Evolutionary conservation across 257 asterid genomes (phyloP), one percentile per base, ranked within the genome.

Genomic region (Parsonsia alboflavescens): DNA sequence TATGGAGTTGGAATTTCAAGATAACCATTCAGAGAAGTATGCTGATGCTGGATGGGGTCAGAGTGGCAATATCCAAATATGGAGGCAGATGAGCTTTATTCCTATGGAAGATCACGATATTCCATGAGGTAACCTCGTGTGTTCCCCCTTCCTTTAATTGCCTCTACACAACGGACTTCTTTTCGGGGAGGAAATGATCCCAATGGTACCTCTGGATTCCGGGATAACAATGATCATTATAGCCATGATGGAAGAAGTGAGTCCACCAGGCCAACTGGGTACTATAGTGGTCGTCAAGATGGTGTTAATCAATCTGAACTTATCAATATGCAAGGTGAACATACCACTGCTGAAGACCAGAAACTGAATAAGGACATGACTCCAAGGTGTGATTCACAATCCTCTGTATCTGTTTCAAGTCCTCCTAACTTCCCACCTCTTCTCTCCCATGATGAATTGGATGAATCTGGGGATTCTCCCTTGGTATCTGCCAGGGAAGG

Each of bases 401-500:
- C 99, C 66, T 95, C 99, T 33, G 81, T 95, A n/a, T 92, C 93
- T 68, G 97, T 95, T 79, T 89, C 98, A 77, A 95, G 98, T 83
- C 99, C 97, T 33, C 99, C 98, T 70, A 87, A 83, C 76, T 89
- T 98, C 70, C 95, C 99, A 10, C 97, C 97, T 57, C 98, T 90
- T 77, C 90, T 90, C 68, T 95, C 97, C 79, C 89, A 92, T 63
- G 99, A 95, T 78, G 99, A 94, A 85, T 82, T 92, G 87, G 99
- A 94, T 73, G 96, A 86, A 74, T 90, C 91, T 59, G 93, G 87
- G 39, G 96, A 89, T 79, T 90, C 95, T 79, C 90, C 86, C 52
- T 71, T 84, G 70, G 64, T 67, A 79, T 85, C 95, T 63, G 71
- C 83, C 65, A 19, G 88, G 76, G 92, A 84, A 57, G 89, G 86